Base-by-base conservation (phyloP, 148 eudicot species). In the Rhododendron williamsianum region DNA sequence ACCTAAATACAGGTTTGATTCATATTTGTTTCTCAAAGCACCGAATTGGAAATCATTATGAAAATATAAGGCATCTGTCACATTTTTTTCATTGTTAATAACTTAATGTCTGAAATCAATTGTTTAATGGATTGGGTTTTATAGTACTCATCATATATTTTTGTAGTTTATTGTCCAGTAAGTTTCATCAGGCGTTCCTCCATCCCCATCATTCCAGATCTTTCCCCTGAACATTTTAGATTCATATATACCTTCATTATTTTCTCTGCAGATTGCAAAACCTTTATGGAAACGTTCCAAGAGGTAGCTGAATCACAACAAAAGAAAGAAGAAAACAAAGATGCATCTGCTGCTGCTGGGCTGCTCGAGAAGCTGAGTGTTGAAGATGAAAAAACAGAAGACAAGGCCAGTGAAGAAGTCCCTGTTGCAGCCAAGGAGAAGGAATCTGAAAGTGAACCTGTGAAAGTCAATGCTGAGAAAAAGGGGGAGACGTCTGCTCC, bases 251-350 rank as follows among this genome's bases (percentile, higher is more conserved):
- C 23, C 69, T 11, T 76, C 63, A 1, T 35, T 38, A 15, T n/a
- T 73, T 49, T 43, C 58, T 81, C 35, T 76, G 54, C 93, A 96
- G 99, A 94, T 89, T 89, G 93, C 94, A 94, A 91, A 86, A 78
- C 82, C 45, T 96, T 96, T 91, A 96, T 92, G 91, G 95, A 93
- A 81, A 89, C 48, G 82, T 88, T 96, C 85, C 91, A 90, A 91
- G 95, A 94, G 89, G 87, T 93, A 81, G 95, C 95, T 35, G 98
- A 94, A 88, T 92, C 95, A 73, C 97, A 91, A 81, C 83, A 82
- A 81, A 87, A 86, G 82, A 89, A 82, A 83, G 93, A 86, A 69
- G 99, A 96, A 83, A 93, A 78, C 76, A 41, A 90, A 81, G 98
- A 95, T 82, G 93, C 91, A 56, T 77, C 89, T 67, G 89, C 87